phyloP scores from a whole-genome alignment of 176 grass and related monocot genomes.

The Alloteropsis semialata region DNA sequence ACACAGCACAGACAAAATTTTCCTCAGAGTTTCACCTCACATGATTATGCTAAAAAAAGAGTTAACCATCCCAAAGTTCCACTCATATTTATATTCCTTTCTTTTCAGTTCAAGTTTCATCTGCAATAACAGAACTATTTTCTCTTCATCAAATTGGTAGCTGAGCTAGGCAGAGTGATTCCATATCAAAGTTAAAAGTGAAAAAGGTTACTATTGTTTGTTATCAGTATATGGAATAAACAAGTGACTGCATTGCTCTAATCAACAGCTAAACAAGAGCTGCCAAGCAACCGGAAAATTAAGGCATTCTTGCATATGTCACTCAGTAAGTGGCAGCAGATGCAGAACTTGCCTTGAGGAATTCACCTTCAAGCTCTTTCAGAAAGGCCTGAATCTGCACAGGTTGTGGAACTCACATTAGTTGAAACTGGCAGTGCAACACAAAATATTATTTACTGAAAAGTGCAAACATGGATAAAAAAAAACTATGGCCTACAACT shows the following conservation, averaged over 20 bases:
- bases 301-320: background rate
- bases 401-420: background rate
- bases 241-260: background rate
- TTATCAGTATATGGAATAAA: background rate
- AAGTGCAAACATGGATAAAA: too few species aligned
- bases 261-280: background rate
- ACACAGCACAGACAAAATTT: background rate
- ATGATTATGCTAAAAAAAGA: constrained; percentile 8
- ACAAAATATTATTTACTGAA: too few species aligned
- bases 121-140: background rate
- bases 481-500: too few species aligned
- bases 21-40: background rate
- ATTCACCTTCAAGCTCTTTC: constrained; percentile 83
- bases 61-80: background rate
- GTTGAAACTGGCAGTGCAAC: too few species aligned
- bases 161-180: background rate
- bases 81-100: background rate
- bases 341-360: constrained; percentile 69
- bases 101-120: too few species aligned
- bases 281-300: background rate
- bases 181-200: background rate
- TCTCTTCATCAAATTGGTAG: background rate
- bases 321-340: background rate
- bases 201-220: background rate
- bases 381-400: constrained; percentile 77